These are phyloP conservation scores for Leavenworthia alabamica DNA, from an alignment of 345 rosid species.

Conservation along the genomic window DNA sequence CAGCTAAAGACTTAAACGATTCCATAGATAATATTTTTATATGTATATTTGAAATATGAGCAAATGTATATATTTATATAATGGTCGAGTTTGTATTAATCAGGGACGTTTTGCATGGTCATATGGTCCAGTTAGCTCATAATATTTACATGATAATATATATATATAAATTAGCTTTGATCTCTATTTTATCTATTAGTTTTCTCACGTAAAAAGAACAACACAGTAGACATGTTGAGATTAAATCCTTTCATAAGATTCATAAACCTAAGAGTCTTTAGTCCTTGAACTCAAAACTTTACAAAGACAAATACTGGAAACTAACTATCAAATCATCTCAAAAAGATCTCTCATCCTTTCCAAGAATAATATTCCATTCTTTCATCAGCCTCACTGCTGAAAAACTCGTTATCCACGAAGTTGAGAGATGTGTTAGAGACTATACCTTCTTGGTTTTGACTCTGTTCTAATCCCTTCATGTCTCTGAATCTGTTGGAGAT, in stretches of 20 bases:
- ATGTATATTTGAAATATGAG: not conserved
- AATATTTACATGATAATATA: not conserved
- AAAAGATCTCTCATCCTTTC: conserved; percentile 35
- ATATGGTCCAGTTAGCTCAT: conserved; percentile 4
- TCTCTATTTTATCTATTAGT: too few species aligned
- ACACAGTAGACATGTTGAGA: conserved; percentile 4
- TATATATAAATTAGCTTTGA: too few species aligned
- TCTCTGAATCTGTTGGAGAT: conserved; percentile 81
- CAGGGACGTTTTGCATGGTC: conserved; percentile 8
- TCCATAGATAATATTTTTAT: not conserved
- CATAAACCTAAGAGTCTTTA: conserved; percentile 24
- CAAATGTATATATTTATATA: not conserved
- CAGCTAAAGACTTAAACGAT: not conserved
- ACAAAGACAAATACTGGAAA: conserved; percentile 8
- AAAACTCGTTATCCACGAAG: conserved; percentile 52
- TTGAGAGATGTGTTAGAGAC: conserved; percentile 60
- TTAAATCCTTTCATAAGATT: conserved; percentile 15
- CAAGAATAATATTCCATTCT: conserved; percentile 53
- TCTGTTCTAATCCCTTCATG: conserved; percentile 38
- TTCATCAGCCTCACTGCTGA: conserved; percentile 64
- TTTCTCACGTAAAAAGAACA: not conserved
- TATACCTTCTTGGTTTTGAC: conserved; percentile 48
- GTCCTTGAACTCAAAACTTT: conserved; percentile 24
- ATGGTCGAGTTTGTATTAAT: not conserved
- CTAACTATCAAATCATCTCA: conserved; percentile 14